Percentiles rank a stretch among this genome's conserved stretches.
phyloP scores from a whole-genome alignment of 2,329 filamentous ascomycete genomes.

The Cytospora leucostoma region DNA sequence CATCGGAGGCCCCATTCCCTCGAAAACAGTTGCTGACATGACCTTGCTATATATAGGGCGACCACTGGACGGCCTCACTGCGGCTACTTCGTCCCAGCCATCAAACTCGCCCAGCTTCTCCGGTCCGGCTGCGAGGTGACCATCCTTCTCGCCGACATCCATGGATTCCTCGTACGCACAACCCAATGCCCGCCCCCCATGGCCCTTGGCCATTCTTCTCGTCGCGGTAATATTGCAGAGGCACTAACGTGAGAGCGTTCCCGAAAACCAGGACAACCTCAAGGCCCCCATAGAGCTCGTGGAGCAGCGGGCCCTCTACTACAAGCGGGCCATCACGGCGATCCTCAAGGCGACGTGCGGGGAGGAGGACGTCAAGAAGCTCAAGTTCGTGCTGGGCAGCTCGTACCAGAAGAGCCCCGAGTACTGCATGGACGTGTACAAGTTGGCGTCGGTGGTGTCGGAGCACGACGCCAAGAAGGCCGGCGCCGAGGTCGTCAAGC shows the following conservation, averaged over 20 bases:
- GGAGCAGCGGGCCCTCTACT: conserved; percentile 79
- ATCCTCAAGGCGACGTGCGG: conserved; percentile 78
- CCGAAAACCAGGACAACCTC: conserved; percentile 52
- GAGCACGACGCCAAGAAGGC: conserved; percentile 87
- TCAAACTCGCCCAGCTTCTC: conserved; percentile 89
- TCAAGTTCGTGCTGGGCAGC: conserved; percentile 83
- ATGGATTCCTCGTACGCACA: conserved; percentile 63
- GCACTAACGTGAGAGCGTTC: conserved; percentile 6
- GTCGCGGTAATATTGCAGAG: background rate
- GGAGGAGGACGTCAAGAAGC: conserved; percentile 62
- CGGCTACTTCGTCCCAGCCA: conserved; percentile 84
- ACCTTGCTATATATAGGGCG: conserved; percentile 58
- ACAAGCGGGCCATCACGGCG: conserved; percentile 72
- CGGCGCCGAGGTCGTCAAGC: conserved; percentile 92
- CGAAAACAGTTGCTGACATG: conserved; percentile 12
- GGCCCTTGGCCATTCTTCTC: conserved; percentile 62
- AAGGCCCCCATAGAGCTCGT: conserved; percentile 90
- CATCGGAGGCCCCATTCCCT: too few relatives aligned
- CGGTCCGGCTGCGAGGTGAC: conserved; percentile 81
- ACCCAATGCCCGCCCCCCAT: conserved; percentile 54
- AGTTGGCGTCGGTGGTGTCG: conserved; percentile 68
- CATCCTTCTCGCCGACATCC: conserved; percentile 73
- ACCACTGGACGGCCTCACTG: conserved; percentile 87
- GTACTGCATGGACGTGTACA: conserved; percentile 89
- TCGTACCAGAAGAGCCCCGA: conserved; percentile 72